Conservation (phyloP, 208 protist genomes). For the Acanthamoeba lenticulata region DNA sequence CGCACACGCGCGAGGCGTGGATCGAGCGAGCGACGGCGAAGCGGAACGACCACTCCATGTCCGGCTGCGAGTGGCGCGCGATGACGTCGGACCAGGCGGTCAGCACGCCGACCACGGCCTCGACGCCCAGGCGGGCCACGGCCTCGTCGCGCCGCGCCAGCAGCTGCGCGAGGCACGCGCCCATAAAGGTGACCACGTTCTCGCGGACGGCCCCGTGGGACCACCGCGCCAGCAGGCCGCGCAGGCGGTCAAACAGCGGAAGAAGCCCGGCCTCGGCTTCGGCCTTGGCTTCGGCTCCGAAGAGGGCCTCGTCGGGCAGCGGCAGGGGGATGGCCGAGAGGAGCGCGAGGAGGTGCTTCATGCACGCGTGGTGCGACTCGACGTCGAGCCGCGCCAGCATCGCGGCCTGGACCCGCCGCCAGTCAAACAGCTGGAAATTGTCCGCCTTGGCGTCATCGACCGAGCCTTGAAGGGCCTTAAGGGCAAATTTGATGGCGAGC, state of each 20-base stretch:
- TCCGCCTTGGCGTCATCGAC: neutral
- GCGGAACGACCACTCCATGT: conserved; percentile 27
- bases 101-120: neutral
- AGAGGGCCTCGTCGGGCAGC: neutral
- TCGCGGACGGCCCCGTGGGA: neutral
- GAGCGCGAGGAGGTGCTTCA: neutral
- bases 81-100: neutral
- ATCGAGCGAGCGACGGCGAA: neutral
- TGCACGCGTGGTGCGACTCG: neutral
- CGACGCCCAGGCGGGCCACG: neutral
- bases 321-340: neutral
- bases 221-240: neutral
- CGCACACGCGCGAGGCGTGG: conserved; percentile 16
- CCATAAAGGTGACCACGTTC: conserved; percentile 10
- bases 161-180: neutral
- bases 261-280: too few relatives aligned
- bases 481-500: neutral
- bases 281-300: neutral
- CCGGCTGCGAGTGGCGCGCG: neutral
- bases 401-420: neutral
- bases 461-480: neutral
- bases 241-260: neutral
- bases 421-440: neutral
- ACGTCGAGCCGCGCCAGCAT: neutral
- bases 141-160: neutral